Evolutionary conservation across 2,329 filamentous ascomycete species (phyloP), one percentile per base, ranked within the genome.

Genomic region (Geosmithia putterillii): DNA sequence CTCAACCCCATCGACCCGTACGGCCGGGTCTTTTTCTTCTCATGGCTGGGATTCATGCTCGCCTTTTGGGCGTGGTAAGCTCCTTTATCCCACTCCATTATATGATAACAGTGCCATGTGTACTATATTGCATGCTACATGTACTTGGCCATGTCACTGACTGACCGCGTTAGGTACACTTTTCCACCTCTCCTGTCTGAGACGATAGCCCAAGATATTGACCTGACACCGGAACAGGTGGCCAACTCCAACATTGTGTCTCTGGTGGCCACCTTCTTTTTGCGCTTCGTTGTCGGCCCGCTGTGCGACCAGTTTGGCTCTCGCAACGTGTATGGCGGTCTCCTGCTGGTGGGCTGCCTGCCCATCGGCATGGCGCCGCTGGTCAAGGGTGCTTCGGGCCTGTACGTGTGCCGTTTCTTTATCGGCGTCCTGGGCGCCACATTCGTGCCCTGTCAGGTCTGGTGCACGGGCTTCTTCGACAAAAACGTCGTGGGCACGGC

Each of bases 221-320:
- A 79, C 42, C 76, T 95, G 53, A 81, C 74, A 10, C 68, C 80
- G 21, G 67, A 69, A 28, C 73, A 95, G 59, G 71, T 95, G 43
- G 79, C 83, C 52, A 95, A 94, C 65, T 95, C 88, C 34, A 95
- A 95, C 62, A 90, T 95, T 47, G 74, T 92, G 45, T 88, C 87
- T 6, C 69, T 95, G 4, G 66, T 73, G 44, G 83, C 52, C 44
- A 80, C 76, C 0, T 69, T 94, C 15, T 62, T 94, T 25, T 76
- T 95, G 32, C 83, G 89, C 45, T 70, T 88, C 38, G 61, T 88
- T 42, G 80, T 84, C 43, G 88, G 89, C 0, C 86, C 88, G 14
- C 70, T 85, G n/a, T 95, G 89, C 60, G 89, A 95, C 63, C 73
- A 72, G 28, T 90, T 83, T 52, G 89, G 89, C 1, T 84, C 88